Evolutionary conservation across 495 filamentous ascomycete genomes (phyloP), one percentile per base, ranked within the genome.

Genomic region (Penicillium pulvis): DNA sequence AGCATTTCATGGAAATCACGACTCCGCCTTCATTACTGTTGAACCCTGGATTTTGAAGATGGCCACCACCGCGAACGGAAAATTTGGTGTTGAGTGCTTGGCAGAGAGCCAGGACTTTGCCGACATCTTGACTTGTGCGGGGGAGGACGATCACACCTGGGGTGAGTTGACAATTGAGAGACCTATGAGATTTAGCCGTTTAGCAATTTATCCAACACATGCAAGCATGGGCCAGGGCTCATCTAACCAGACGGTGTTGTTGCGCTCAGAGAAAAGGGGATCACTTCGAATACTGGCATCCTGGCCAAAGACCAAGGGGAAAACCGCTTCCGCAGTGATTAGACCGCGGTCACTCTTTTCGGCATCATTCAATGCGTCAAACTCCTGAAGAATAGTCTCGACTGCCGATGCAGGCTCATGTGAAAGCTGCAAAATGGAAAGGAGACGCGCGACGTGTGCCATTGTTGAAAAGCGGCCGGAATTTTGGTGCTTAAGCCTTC

Each of bases 51-150:
- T 53, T 54, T 5, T 60, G 53, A 17, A 60, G 33, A 23, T 57
- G 61, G 33, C 61, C 61, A 2, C 61, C 61, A 33, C 61, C 33
- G 36, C 57, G 57, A 45, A 64, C 47, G 35, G 61, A 57, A 53
- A 64, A 64, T 17, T 53, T 57, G 14, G 56, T 16, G 14, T 54
- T n/a, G 33, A 63, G 53, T 9, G 59, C 54, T n/a, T 39, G 43
- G 36, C 52, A 53, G 4, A 63, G 48, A 10, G 57, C 47, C 4
- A 63, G 61, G 0, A 45, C 50, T 12, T 45, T 56, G 8, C 53
- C 57, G 8, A 63, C 53, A 44, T 63, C 53, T 28, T 56, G 41
- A 14, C 49, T 23, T 0, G 42, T 36, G n/a, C 10, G 19, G 10
- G 61, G 56, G 8, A 36, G 23, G 7, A 60, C 31, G 11, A 63